phyloP scores from a whole-genome alignment of 2,329 filamentous ascomycete genomes.

The Xylaria sp. region DNA sequence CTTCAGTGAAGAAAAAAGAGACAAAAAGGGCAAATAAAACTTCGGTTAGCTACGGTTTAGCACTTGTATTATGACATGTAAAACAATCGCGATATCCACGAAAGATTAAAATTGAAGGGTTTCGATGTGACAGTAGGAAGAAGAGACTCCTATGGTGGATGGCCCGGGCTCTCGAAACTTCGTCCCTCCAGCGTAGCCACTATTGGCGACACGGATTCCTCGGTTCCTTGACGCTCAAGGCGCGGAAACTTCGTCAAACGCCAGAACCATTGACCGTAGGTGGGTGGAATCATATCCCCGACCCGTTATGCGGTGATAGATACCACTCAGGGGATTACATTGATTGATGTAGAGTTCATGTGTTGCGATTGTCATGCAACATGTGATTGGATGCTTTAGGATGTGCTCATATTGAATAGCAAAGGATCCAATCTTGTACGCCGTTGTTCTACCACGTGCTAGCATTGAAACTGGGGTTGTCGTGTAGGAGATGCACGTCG shows the following conservation, averaged over 20 bases:
- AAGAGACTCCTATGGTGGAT: not conserved
- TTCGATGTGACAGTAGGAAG: not conserved
- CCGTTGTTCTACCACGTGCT: not conserved
- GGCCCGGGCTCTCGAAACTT: not conserved
- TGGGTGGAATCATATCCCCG: not conserved
- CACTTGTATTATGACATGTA: constrained; percentile 23
- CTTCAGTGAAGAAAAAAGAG: constrained; percentile 5
- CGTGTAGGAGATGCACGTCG: too few relatives aligned
- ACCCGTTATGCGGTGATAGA: not conserved
- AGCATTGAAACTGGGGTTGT: not conserved
- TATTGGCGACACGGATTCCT: not conserved
- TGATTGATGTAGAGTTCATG: not conserved
- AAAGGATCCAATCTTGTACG: not conserved
- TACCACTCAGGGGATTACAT: not conserved
- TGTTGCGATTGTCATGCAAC: not conserved
- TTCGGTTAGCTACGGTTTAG: not conserved
- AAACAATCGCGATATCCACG: constrained; percentile 5
- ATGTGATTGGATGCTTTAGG: not conserved
- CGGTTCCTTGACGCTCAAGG: not conserved
- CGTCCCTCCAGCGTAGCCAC: not conserved
- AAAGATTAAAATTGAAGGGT: not conserved
- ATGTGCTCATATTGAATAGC: not conserved
- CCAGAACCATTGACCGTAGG: not conserved
- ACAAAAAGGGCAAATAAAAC: constrained; percentile 18
- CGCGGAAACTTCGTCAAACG: not conserved